Evolutionary conservation across 2,329 filamentous ascomycete genomes (phyloP), one percentile per base, ranked within the genome.

Genomic region (Trichoderma koningii): DNA sequence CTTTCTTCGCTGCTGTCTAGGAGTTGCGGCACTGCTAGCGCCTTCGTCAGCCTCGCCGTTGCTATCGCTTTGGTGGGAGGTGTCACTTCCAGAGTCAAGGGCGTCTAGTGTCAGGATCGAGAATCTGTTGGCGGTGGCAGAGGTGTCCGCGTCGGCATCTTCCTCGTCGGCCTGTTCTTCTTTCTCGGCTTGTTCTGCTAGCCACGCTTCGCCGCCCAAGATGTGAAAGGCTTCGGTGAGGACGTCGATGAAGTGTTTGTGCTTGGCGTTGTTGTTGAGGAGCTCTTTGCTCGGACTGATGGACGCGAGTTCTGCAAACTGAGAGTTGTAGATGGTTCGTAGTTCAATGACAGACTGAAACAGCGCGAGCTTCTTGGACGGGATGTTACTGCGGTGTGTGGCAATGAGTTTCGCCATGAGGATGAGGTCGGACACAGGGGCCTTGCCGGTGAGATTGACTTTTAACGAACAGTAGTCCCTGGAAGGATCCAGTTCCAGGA

Each of bases 221-320:
- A 70, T 69, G 0, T 73, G 38, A 42, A 80, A 80, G 0, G 75
- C 75, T 4, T 76, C 67, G 3, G 67, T 71, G 2, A 83, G 73
- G 2, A 72, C 73, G 50, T 81, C 73, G 59, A 82, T 81, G 67
- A 81, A 82, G 44, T 74, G 68, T 51, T 78, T 77, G 68, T 83
- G 79, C 0, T 73, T 72, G 2, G 64, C 66, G 65, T 81, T 81
- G 64, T 75, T 79, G 55, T 69, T 71, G 56, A 78, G 69, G 7
- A 78, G 70, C 7, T 78, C 75, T 5, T 74, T 73, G 47, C 79
- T 76, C 5, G 73, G 71, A 26, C 71, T 73, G 7, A 69, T 62
- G 7, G 71, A 70, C 38, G 72, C 73, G 10, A 77, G 66, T 55
- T 74, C 72, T 50, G 76, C 70, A 60, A 78, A 81, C 2, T 68